Conservation (phyloP, 768 basidiomycete genomes). For the Suillus hirtellus region DNA sequence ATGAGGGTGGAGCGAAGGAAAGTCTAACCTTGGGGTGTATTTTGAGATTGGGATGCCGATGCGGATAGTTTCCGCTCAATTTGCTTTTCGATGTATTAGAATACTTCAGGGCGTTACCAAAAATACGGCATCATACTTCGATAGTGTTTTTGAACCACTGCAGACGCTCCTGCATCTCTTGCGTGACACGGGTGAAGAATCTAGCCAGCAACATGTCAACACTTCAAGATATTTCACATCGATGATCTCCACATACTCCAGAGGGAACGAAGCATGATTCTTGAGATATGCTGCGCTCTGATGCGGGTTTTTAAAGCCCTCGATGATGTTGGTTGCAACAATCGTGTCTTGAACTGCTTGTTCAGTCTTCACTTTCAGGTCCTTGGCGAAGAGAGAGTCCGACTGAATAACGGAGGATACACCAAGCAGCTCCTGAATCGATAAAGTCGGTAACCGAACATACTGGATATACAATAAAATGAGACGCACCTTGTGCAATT, state of each 20-base stretch:
- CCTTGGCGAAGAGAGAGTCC: slow-evolving; percentile 65
- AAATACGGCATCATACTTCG: slow-evolving; percentile 47
- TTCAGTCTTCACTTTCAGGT: slow-evolving; percentile 74
- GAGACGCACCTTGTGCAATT: slow-evolving; percentile 59
- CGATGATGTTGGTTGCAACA: slow-evolving; percentile 71
- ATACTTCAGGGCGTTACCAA: neutral
- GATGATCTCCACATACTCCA: slow-evolving; percentile 53
- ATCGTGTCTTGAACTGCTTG: slow-evolving; percentile 82
- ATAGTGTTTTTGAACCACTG: slow-evolving; percentile 81
- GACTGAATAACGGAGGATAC: slow-evolving; percentile 62
- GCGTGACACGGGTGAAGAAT: slow-evolving; percentile 71
- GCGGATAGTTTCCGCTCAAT: slow-evolving; percentile 82
- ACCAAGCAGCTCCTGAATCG: slow-evolving; percentile 60
- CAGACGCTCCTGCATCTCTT: slow-evolving; percentile 70
- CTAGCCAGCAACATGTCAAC: slow-evolving; percentile 33
- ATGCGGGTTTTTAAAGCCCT: slow-evolving; percentile 76
- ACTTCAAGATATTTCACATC: neutral
- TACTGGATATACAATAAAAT: neutral
- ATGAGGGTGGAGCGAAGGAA: slow-evolving; percentile 1
- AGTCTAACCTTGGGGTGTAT: slow-evolving; percentile 70
- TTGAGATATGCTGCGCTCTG: slow-evolving; percentile 69
- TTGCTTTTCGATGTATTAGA: slow-evolving; percentile 28
- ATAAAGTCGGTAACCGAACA: neutral
- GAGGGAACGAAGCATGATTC: slow-evolving; percentile 77
- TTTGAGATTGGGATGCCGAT: slow-evolving; percentile 59